A percentile compares a stretch with the other conserved stretches of the same genome.
Evolutionary conservation across 2,329 filamentous ascomycete genomes (phyloP).

Genomic region (Ophiostoma pallidulum): DNA sequence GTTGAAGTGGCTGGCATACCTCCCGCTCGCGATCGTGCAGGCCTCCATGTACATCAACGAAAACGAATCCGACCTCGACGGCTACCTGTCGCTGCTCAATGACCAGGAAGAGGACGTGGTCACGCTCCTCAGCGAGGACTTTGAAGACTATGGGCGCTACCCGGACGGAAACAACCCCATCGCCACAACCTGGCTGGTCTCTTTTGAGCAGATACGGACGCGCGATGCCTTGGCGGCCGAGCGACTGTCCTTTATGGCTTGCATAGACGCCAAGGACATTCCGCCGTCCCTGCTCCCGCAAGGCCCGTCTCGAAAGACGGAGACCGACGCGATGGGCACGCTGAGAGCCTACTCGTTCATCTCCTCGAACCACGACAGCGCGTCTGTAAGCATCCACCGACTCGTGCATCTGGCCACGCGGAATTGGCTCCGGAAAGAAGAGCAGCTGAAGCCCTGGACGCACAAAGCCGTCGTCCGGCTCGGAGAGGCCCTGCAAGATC

Average conservation of each 20-base stretch:
- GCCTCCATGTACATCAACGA: slow-evolving; percentile 10
- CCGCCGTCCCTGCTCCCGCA: slow-evolving; percentile 20
- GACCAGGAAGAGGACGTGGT: slow-evolving; percentile 6
- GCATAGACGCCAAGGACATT: slow-evolving; percentile 23
- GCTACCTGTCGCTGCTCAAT: slow-evolving; percentile 9
- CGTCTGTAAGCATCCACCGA: slow-evolving; percentile 24
- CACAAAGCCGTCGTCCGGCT: slow-evolving; percentile 12
- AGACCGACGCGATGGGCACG: slow-evolving; percentile 19
- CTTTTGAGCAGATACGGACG: slow-evolving; percentile 13
- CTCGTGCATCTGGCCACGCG: slow-evolving; percentile 23
- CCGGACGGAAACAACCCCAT: slow-evolving; percentile 10
- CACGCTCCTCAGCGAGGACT: slow-evolving; percentile 12
- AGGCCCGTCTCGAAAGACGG: slow-evolving; percentile 7
- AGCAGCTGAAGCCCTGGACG: background rate
- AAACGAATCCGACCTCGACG: background rate
- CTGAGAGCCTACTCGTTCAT: slow-evolving; percentile 26
- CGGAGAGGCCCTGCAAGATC: background rate
- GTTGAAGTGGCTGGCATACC: slow-evolving; percentile 4
- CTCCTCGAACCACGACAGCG: slow-evolving; percentile 4
- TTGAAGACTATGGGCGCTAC: slow-evolving; percentile 11
- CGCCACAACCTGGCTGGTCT: slow-evolving; percentile 16
- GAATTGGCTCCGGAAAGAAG: slow-evolving; percentile 20
- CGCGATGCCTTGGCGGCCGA: slow-evolving; percentile 20
- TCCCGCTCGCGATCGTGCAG: slow-evolving; percentile 15
- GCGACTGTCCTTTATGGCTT: slow-evolving; percentile 24